Conservation (phyloP, 179 eudicot genomes). For the Spergularia azorica region DNA sequence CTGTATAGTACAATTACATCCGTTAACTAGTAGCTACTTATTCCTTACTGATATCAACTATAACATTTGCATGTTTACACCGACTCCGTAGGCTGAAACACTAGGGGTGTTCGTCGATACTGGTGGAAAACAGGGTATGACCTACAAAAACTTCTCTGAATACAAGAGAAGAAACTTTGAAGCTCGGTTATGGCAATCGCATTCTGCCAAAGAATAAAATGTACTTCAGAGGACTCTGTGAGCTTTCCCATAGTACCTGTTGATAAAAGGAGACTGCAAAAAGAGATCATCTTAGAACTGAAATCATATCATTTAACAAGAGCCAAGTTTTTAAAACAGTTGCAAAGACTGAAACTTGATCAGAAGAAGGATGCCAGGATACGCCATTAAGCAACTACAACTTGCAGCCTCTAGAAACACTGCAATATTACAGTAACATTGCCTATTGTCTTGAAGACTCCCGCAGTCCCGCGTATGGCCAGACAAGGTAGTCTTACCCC, state of each 20-base stretch:
- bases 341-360: neutral
- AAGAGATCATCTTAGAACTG: constrained; percentile 12
- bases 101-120: neutral
- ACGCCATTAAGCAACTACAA: neutral
- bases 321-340: neutral
- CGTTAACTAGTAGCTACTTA: constrained; percentile 25
- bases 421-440: too few relatives aligned
- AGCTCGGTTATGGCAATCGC: constrained; percentile 14
- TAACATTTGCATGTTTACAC: neutral
- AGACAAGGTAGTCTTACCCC: too few relatives aligned
- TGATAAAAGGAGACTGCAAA: constrained; percentile 75
- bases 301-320: neutral
- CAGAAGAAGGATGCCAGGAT: neutral
- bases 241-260: constrained; percentile 91
- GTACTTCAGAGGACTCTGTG: constrained; percentile 50
- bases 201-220: constrained; percentile 8
- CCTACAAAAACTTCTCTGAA: constrained; percentile 9
- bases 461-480: too few relatives aligned
- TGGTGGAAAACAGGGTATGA: constrained; percentile 25
- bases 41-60: neutral
- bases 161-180: neutral
- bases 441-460: too few relatives aligned
- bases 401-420: neutral
- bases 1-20: constrained; percentile 27
- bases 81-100: constrained; percentile 14